These are phyloP conservation scores for Daldinia loculata DNA, from an alignment of 495 filamentous ascomycete species.

Conservation along the genomic window DNA sequence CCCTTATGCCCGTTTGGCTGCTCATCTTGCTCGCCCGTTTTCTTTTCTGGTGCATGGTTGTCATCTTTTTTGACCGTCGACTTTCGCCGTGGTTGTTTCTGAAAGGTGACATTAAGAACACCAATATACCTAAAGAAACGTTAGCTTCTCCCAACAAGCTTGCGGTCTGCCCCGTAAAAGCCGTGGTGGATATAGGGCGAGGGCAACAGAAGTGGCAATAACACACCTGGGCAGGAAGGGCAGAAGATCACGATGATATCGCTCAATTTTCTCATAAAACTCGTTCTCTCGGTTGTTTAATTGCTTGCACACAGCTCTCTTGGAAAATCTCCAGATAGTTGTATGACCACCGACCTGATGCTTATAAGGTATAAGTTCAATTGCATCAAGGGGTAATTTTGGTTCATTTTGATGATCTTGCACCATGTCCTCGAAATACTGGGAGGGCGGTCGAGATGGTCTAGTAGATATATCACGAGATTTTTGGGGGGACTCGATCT, in stretches of 20 bases:
- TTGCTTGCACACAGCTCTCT: conserved; percentile 95
- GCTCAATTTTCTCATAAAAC: conserved; percentile 96
- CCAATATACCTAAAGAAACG: conserved; percentile 81
- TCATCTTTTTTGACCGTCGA: conserved; percentile 62
- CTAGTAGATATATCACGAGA: conserved; percentile 48
- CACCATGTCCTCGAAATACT: conserved; percentile 55
- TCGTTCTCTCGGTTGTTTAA: conserved; percentile 97
- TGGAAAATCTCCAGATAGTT: conserved; percentile 94
- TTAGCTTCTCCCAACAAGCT: conserved; percentile 31
- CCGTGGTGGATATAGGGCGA: neutral
- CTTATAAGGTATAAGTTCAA: conserved; percentile 94
- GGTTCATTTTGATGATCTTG: conserved; percentile 57
- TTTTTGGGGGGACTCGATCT: conserved; percentile 43
- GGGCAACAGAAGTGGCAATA: conserved; percentile 30
- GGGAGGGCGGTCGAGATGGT: conserved; percentile 48
- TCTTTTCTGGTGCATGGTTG: conserved; percentile 27
- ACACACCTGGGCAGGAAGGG: conserved; percentile 91
- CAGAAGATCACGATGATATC: conserved; percentile 85
- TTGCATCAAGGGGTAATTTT: conserved; percentile 80
- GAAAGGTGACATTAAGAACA: conserved; percentile 95
- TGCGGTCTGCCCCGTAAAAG: conserved; percentile 5
- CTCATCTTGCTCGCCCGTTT: conserved; percentile 36
- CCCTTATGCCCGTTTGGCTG: conserved; percentile 37
- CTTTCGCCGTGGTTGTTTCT: conserved; percentile 77
- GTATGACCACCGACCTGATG: conserved; percentile 98